These are phyloP conservation scores for Dunaliella primolecta DNA, from an alignment of 139 green algal genomes.

Conservation along the genomic window DNA sequence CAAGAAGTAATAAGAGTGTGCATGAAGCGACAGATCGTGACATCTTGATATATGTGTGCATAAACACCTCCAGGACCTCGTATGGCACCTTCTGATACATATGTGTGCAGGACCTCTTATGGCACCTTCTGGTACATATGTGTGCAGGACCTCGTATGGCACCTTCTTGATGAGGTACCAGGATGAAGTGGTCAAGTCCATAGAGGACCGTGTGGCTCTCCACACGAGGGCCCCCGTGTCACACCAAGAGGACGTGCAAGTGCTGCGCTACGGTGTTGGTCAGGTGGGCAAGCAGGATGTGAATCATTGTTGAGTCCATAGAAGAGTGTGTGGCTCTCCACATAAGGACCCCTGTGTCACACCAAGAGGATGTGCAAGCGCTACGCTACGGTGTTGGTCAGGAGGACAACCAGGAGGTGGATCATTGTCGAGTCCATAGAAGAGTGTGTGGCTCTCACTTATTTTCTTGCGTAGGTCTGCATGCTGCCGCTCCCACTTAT, in stretches of 20 bases:
- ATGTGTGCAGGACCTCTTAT: slow-evolving; percentile 57
- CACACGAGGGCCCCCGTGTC: slow-evolving; percentile 70
- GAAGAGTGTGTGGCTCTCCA: slow-evolving; percentile 55
- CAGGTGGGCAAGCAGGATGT: slow-evolving; percentile 14
- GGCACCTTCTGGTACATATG: slow-evolving; percentile 38
- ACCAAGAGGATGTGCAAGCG: slow-evolving; percentile 87
- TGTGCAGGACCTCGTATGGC: slow-evolving; percentile 66
- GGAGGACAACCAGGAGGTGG: no score
- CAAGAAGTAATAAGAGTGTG: no score
- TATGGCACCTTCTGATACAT: slow-evolving; percentile 55
- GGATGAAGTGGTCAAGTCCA: slow-evolving; percentile 51
- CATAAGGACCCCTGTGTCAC: slow-evolving; percentile 61
- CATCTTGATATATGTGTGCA: no score
- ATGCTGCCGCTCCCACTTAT: no score
- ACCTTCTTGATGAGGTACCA: slow-evolving; percentile 65
- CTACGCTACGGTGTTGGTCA: slow-evolving; percentile 66
- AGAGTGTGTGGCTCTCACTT: slow-evolving; percentile 56
- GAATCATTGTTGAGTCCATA: neutral
- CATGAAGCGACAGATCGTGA: no score
- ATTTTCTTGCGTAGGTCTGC: no score
- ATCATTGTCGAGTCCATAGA: slow-evolving; percentile 60
- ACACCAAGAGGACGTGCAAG: slow-evolving; percentile 86
- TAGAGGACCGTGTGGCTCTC: slow-evolving; percentile 67
- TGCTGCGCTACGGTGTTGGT: slow-evolving; percentile 67
- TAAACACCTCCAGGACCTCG: slow-evolving; percentile 64